Evolutionary conservation across 305 asterid species (phyloP).

Genomic region (Ilex paraguariensis): DNA sequence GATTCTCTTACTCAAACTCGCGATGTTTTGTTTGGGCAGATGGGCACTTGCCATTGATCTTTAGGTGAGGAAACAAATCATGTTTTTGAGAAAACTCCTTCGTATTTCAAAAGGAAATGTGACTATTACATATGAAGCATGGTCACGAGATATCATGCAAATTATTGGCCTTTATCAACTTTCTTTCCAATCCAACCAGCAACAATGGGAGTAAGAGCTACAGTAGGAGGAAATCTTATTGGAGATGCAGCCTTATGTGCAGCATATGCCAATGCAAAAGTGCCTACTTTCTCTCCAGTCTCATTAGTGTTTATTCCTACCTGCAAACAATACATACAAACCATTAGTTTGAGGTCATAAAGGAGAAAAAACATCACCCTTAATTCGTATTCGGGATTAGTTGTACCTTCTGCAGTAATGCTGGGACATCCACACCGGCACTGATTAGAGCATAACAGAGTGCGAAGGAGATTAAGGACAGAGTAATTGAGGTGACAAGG

Average conservation of each 20-base stretch:
- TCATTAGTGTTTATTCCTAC: constrained; percentile 65
- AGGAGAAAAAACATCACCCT: neutral
- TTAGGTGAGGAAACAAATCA: no score
- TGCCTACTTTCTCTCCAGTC: constrained; percentile 90
- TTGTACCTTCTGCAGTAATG: constrained; percentile 70
- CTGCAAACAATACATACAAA: constrained; percentile 33
- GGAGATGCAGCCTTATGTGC: constrained; percentile 99
- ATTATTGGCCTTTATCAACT: constrained; percentile 41
- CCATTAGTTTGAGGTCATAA: neutral
- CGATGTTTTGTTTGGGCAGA: no score
- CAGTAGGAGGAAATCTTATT: constrained; percentile 93
- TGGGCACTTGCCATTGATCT: no score
- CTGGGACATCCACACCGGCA: constrained; percentile 85
- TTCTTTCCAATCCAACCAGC: constrained; percentile 93
- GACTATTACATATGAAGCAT: no score
- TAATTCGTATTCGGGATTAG: neutral
- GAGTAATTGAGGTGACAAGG: constrained; percentile 87
- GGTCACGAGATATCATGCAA: no score
- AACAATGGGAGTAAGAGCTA: constrained; percentile 89
- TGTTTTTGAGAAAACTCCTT: no score
- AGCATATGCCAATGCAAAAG: constrained; percentile 94
- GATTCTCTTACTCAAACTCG: no score
- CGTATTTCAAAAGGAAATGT: no score
- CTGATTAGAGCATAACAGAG: constrained; percentile 74
- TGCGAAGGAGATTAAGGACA: constrained; percentile 81